These are phyloP conservation scores for Cyclaneusma minus DNA, from an alignment of 2,329 filamentous ascomycete species.

Conservation along the genomic window DNA sequence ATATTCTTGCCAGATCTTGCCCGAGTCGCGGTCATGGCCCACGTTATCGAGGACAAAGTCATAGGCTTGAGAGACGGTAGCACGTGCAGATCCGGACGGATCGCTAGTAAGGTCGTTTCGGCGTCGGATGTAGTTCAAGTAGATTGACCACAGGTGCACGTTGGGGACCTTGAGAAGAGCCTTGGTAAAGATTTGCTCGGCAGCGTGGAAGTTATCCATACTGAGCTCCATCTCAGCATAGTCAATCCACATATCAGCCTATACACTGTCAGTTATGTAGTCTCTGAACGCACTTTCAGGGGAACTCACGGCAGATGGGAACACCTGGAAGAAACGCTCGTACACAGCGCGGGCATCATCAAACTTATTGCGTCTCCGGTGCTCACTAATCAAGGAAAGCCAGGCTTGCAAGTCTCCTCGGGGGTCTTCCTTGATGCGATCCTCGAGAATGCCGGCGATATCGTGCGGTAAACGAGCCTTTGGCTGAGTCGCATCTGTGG, in stretches of 20 bases:
- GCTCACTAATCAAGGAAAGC: conserved; percentile 72
- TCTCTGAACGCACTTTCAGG: conserved; percentile 1
- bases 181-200: conserved; percentile 71
- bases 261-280: conserved; percentile 18
- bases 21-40: conserved; percentile 81
- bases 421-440: conserved; percentile 81
- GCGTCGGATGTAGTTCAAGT: conserved; percentile 88
- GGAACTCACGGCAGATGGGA: conserved; percentile 74
- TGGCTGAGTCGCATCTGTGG: conserved; percentile 7
- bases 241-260: conserved; percentile 86
- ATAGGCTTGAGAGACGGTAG: conserved; percentile 72
- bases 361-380: conserved; percentile 66
- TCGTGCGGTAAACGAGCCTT: conserved; percentile 21
- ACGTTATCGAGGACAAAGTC: conserved; percentile 84
- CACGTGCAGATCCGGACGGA: conserved; percentile 57
- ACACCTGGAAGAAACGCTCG: conserved; percentile 73
- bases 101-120: conserved; percentile 79
- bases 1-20: conserved; percentile 85
- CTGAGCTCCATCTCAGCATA: conserved; percentile 85
- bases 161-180: conserved; percentile 68
- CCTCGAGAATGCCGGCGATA: conserved; percentile 45
- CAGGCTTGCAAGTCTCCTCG: conserved; percentile 87
- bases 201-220: conserved; percentile 63
- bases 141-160: conserved; percentile 80
- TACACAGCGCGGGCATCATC: conserved; percentile 71